A percentile compares a stretch with the other conserved stretches of the same genome.
phyloP scores from a whole-genome alignment of 371 early-diverging fungal species.

The Funneliformis caledonium region DNA sequence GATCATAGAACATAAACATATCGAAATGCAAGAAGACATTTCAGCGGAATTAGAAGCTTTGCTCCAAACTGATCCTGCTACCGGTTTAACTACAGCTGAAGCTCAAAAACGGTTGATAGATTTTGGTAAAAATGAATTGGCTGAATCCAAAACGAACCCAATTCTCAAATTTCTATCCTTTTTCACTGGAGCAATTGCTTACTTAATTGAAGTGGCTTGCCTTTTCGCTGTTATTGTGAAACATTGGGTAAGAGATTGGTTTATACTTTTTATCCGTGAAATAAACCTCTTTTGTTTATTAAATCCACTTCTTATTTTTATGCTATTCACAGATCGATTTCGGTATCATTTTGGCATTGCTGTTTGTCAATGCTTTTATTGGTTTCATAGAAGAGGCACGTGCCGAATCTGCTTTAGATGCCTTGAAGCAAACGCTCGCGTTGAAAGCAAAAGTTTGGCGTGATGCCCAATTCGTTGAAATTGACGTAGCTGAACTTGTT shows the following conservation, averaged over 20 bases:
- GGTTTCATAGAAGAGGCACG: constrained; percentile 89
- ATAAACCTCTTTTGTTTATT: not conserved
- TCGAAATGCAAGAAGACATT: constrained; percentile 70
- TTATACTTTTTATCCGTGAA: not conserved
- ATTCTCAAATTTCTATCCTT: constrained; percentile 86
- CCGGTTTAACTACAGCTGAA: constrained; percentile 65
- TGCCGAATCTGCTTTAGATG: constrained; percentile 90
- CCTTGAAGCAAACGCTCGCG: constrained; percentile 75
- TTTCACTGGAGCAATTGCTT: constrained; percentile 89
- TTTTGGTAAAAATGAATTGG: constrained; percentile 78
- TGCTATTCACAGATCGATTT: constrained; percentile 77
- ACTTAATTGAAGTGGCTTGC: constrained; percentile 82
- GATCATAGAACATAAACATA: constrained; percentile 64
- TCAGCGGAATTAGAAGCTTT: constrained; percentile 76
- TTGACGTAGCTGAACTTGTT: constrained; percentile 77
- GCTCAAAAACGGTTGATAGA: constrained; percentile 59
- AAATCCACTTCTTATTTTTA: constrained; percentile 44
- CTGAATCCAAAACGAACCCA: constrained; percentile 84
- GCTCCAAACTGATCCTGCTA: constrained; percentile 68
- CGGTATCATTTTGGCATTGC: constrained; percentile 80
- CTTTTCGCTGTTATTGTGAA: constrained; percentile 73
- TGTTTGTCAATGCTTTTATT: constrained; percentile 88
- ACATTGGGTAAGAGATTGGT: constrained; percentile 60
- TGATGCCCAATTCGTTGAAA: constrained; percentile 76
- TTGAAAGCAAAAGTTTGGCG: constrained; percentile 82